A percentile compares a stretch with the other conserved stretches of the same genome.
phyloP scores from a whole-genome alignment of 768 basidiomycete genomes.

The Calocera cornea region DNA sequence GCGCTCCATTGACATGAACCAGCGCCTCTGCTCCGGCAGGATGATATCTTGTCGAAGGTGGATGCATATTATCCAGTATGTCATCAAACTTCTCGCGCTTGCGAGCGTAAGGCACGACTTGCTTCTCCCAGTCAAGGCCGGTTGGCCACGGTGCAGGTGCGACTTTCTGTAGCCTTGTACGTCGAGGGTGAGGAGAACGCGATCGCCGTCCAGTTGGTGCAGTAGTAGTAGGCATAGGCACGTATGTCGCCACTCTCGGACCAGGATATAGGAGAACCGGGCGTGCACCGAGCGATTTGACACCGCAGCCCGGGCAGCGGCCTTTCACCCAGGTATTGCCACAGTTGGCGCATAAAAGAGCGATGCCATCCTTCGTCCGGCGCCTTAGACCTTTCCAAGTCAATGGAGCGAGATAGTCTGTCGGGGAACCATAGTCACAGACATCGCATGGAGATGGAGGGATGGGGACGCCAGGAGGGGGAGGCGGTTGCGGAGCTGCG shows the following conservation, averaged over 20 bases:
- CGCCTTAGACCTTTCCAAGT: neutral
- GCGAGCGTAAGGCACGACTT: neutral
- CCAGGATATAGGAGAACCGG: neutral
- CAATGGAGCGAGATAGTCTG: neutral
- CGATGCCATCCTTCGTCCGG: neutral
- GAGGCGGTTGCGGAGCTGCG: neutral
- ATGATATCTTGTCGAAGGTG: neutral
- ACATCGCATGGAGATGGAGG: neutral
- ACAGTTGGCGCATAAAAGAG: neutral
- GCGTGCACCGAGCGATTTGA: neutral
- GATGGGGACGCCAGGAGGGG: neutral
- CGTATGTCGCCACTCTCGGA: neutral
- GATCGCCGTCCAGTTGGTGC: neutral
- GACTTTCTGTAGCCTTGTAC: neutral
- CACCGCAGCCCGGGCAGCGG: neutral
- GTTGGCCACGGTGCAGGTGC: neutral
- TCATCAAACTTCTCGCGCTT: neutral
- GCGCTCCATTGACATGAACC: neutral
- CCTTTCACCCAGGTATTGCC: neutral
- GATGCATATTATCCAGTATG: neutral
- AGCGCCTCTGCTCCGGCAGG: neutral
- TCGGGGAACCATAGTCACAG: neutral
- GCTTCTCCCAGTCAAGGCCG: neutral
- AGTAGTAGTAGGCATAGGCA: neutral
- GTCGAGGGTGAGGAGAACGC: neutral